These are phyloP conservation scores for Umbelopsis sp. DNA, from an alignment of 192 early-diverging fungal genomes.

Conservation along the genomic window DNA sequence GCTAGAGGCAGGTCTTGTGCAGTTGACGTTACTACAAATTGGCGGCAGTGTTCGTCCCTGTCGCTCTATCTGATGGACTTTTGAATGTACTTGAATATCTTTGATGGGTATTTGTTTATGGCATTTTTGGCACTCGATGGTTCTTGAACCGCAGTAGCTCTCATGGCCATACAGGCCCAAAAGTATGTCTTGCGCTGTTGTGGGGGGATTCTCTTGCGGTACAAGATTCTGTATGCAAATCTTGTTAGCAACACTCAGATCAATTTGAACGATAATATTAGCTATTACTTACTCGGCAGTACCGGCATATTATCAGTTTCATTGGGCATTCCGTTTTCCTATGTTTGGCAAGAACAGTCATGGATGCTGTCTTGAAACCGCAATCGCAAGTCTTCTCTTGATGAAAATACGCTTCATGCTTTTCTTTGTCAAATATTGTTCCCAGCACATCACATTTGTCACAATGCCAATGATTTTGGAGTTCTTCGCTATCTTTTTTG, in stretches of 20 bases:
- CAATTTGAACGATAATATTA: not conserved
- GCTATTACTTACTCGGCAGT: constrained; percentile 63
- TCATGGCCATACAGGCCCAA: constrained; percentile 75
- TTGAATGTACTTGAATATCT: constrained; percentile 75
- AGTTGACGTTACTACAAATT: constrained; percentile 77
- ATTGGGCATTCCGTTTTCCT: constrained; percentile 68
- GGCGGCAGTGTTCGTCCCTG: constrained; percentile 57
- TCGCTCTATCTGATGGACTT: constrained; percentile 67
- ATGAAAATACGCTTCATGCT: constrained; percentile 72
- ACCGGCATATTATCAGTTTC: constrained; percentile 79
- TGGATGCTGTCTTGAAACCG: constrained; percentile 34
- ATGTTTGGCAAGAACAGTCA: constrained; percentile 67
- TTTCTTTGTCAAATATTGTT: constrained; percentile 50
- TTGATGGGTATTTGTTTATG: constrained; percentile 71
- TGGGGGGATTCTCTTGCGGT: constrained; percentile 60
- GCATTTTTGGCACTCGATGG: constrained; percentile 83
- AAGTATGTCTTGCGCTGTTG: constrained; percentile 63
- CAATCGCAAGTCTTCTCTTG: constrained; percentile 65
- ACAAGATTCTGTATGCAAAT: constrained; percentile 47
- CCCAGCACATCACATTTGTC: constrained; percentile 61
- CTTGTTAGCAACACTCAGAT: not conserved
- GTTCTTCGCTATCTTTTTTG: constrained; percentile 60
- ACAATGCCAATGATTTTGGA: constrained; percentile 86
- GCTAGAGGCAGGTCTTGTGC: constrained; percentile 53
- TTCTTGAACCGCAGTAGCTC: constrained; percentile 81